Evolutionary conservation across 306 rosid species (phyloP), one percentile per base, ranked within the genome.

Genomic region (Rosa rugosa): DNA sequence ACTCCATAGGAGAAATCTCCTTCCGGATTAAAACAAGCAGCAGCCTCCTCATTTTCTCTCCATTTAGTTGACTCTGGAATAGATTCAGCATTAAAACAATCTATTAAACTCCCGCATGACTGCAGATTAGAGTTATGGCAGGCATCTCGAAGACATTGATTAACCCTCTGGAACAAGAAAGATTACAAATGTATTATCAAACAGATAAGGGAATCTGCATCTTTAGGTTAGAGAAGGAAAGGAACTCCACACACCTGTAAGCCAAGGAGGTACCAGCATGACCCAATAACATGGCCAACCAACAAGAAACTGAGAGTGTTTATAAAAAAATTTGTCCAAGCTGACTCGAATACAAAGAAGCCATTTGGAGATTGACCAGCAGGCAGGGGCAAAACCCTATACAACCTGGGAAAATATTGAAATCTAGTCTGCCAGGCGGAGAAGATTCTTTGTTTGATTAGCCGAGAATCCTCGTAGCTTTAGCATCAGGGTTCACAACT

Each of bases 201-300:
- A 46, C 14, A 16, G 27, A 71, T 49, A 71, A 46, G 2, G 44
- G 13, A 49, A 4, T 3, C 22, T n/a, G 27, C 64, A 57, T 64
- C 25, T 49, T 17, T 23, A 66, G 22, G 13, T 31, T 57, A 9
- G 18, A 64, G 27, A 73, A 51, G 41, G 27, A 60, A 36, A 65
- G 64, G 44, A 67, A 70, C 56, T 73, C 11, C 14, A 62, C 81
- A 57, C 49, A 86, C 98, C 93, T 93, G 97, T 74, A 91, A 87
- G 76, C 97, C 98, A 44, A 93, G 77, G 42, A 91, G 97, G 77
- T 91, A 93, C 98, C 98, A 93, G 77, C 81, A 80, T 27, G 98
- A 87, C 59, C 98, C 98, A 40, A 91, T 89, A 77, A 91, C 77
- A 84, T 91, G 98, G 80, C 92, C 86, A 72, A 91, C 76, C 69